Conservation (phyloP, 2,329 filamentous ascomycete genomes). For the Clonostachys rosea region DNA sequence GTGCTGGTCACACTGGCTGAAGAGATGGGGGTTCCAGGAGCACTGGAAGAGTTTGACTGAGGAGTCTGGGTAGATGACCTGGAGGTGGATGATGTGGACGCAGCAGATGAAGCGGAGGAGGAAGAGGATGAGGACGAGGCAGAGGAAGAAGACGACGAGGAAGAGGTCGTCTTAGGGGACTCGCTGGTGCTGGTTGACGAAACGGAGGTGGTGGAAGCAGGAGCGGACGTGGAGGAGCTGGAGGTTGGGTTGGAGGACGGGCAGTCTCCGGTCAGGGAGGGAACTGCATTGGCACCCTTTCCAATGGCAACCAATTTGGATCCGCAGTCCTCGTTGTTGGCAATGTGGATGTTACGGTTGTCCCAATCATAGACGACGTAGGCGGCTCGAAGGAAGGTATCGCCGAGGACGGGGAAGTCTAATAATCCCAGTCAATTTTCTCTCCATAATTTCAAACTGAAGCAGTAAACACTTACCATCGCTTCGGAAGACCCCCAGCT, state of each 20-base stretch:
- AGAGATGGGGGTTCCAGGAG: not conserved
- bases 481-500: slow-evolving; percentile 41
- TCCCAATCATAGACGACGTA: slow-evolving; percentile 38
- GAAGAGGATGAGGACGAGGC: not conserved
- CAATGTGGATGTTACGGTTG: slow-evolving; percentile 29
- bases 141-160: not conserved
- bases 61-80: not conserved
- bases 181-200: not conserved
- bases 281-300: slow-evolving; percentile 29
- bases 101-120: not conserved
- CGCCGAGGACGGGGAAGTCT: slow-evolving; percentile 32
- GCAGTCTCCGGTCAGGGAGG: slow-evolving; percentile 21
- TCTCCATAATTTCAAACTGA: not conserved
- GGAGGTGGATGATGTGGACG: not conserved
- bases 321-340: slow-evolving; percentile 29
- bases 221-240: not conserved
- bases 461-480: slow-evolving; percentile 11
- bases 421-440: not conserved
- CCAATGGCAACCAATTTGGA: slow-evolving; percentile 27
- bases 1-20: not conserved
- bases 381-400: slow-evolving; percentile 37
- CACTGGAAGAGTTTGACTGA: not conserved
- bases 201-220: not conserved
- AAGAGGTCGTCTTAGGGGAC: not conserved
- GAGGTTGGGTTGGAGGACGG: slow-evolving; percentile 7